A percentile compares a stretch with the other conserved stretches of the same genome.
Evolutionary conservation across 805 yeast species (phyloP).

Genomic region (Saccharomycopsis fermentans): DNA sequence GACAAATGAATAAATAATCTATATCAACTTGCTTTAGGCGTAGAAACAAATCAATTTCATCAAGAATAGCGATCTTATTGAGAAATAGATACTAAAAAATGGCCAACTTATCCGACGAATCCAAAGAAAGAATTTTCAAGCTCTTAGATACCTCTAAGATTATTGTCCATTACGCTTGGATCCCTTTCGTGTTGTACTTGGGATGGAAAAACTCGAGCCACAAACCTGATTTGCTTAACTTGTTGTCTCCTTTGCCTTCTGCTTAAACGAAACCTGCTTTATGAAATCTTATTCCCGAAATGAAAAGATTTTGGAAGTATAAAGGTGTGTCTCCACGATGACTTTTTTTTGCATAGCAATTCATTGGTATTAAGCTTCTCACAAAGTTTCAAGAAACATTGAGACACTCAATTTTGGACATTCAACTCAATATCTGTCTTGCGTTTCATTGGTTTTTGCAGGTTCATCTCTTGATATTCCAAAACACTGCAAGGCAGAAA

Average conservation of each 20-base stretch:
- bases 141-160: constrained; percentile 76
- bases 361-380: too few species aligned
- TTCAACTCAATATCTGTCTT: too few species aligned
- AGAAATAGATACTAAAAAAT: not conserved
- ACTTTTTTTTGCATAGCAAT: too few species aligned
- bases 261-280: constrained; percentile 30
- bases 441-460: too few species aligned
- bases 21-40: too few species aligned
- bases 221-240: constrained; percentile 62
- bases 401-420: too few species aligned
- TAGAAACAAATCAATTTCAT: not conserved
- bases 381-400: too few species aligned
- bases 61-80: not conserved
- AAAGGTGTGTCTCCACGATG: too few species aligned
- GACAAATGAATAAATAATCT: not conserved
- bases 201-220: constrained; percentile 70
- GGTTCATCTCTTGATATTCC: too few species aligned
- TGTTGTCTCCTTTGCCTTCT: constrained; percentile 73
- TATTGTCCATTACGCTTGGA: constrained; percentile 92
- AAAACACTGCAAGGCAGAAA: too few species aligned
- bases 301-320: too few species aligned
- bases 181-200: constrained; percentile 86
- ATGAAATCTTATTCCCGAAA: too few species aligned
- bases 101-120: constrained; percentile 18
- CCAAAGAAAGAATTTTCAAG: constrained; percentile 69